These are phyloP conservation scores for Vaccinium corymbosum DNA, from an alignment of 148 eudicot species.

Conservation along the genomic window DNA sequence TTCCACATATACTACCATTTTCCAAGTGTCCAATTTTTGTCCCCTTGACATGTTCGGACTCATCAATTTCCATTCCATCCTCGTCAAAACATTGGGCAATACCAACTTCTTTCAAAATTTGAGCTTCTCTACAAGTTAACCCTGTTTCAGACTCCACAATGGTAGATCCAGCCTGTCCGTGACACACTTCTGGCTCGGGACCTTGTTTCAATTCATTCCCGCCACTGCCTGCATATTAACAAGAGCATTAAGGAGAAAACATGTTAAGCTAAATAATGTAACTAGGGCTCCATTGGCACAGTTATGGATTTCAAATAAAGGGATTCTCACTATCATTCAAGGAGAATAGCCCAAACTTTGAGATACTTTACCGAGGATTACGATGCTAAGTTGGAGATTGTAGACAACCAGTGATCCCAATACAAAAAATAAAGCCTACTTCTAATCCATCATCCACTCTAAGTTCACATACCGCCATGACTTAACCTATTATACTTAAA, in stretches of 20 bases:
- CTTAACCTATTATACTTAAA: background rate
- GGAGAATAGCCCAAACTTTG: background rate
- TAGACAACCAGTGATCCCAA: background rate
- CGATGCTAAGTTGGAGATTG: background rate
- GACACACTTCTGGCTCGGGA: conserved; percentile 20
- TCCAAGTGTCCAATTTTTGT: conserved; percentile 7
- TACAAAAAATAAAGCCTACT: background rate
- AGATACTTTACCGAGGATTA: background rate
- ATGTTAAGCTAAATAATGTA: background rate
- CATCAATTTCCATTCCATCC: conserved; percentile 26
- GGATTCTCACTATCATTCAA: background rate
- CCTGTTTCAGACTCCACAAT: conserved; percentile 20
- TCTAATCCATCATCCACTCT: background rate
- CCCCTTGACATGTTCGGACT: conserved; percentile 16
- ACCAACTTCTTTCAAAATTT: conserved; percentile 21
- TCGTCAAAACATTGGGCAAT: conserved; percentile 19
- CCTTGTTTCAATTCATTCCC: conserved; percentile 15
- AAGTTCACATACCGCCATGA: background rate
- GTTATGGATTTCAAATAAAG: background rate
- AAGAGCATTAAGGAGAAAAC: background rate
- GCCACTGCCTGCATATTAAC: conserved; percentile 24
- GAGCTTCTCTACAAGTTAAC: conserved; percentile 16
- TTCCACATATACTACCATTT: background rate
- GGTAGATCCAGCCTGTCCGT: conserved; percentile 14
- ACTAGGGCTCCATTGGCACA: background rate